These are phyloP conservation scores for Mercurialis annua DNA, from an alignment of 345 rosid genomes.

Conservation along the genomic window DNA sequence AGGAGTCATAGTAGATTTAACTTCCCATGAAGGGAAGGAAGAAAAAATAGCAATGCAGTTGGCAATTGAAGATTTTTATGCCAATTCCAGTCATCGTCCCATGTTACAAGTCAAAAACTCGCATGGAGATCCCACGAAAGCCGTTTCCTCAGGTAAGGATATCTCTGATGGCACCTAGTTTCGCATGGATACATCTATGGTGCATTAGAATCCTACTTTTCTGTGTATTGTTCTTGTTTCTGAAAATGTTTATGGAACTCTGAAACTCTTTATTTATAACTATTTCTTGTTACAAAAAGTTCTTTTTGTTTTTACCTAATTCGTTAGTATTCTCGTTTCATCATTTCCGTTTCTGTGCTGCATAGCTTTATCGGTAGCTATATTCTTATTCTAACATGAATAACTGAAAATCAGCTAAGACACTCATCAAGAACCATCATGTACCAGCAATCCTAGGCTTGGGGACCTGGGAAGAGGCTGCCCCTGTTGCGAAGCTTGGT, in stretches of 20 bases:
- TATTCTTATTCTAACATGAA: neutral
- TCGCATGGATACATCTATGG: no score
- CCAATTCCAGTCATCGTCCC: neutral
- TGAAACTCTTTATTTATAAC: no score
- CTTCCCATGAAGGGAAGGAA: constrained; percentile 26
- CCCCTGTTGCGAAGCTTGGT: constrained; percentile 22
- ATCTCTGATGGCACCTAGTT: no score
- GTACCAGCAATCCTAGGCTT: constrained; percentile 24
- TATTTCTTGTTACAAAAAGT: no score
- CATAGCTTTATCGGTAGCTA: neutral
- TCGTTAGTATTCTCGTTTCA: no score
- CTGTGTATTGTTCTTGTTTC: no score
- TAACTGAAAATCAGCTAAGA: constrained; percentile 17
- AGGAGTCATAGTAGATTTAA: constrained; percentile 22
- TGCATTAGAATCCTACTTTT: no score
- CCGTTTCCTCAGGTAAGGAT: constrained; percentile 24
- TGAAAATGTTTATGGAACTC: no score
- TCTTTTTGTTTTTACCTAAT: no score
- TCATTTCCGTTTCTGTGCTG: neutral
- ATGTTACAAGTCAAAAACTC: constrained; percentile 11
- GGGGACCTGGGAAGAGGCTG: constrained; percentile 23
- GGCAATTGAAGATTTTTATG: constrained; percentile 22
- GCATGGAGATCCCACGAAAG: constrained; percentile 21
- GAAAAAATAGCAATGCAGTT: constrained; percentile 22
- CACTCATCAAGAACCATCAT: constrained; percentile 15